Percentiles rank a stretch among this genome's conserved stretches.
phyloP scores from a whole-genome alignment of 805 yeast genomes.

The Barnettozyma siamensis region DNA sequence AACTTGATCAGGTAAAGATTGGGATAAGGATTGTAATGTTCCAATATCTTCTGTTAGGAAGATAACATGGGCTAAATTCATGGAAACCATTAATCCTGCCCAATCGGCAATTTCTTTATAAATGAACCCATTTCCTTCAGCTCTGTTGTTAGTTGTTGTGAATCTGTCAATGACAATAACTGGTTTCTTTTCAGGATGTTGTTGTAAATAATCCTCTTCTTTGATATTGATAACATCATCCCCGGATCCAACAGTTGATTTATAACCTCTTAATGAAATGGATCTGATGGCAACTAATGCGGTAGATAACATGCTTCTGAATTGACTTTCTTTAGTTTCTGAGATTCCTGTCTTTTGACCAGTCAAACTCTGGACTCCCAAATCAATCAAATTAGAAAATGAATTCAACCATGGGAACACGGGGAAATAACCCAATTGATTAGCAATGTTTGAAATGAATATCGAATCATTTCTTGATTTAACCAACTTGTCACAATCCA shows the following conservation, averaged over 20 bases:
- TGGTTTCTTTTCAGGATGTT: slow-evolving; percentile 81
- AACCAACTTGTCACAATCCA: slow-evolving; percentile 75
- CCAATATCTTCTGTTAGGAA: slow-evolving; percentile 84
- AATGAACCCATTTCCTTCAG: slow-evolving; percentile 51
- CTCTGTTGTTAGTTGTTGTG: slow-evolving; percentile 45
- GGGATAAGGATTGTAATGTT: slow-evolving; percentile 57
- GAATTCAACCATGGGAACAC: slow-evolving; percentile 89
- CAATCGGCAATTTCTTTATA: slow-evolving; percentile 79
- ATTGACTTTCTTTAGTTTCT: slow-evolving; percentile 75
- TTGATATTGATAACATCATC: slow-evolving; percentile 36
- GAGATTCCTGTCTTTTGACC: slow-evolving; percentile 92
- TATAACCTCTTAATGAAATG: slow-evolving; percentile 46
- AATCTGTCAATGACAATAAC: slow-evolving; percentile 79
- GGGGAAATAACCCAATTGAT: slow-evolving; percentile 85
- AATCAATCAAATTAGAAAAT: slow-evolving; percentile 70
- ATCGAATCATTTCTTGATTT: slow-evolving; percentile 71
- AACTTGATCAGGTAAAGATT: slow-evolving; percentile 80
- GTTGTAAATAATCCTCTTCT: slow-evolving; percentile 79
- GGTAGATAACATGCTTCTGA: slow-evolving; percentile 71
- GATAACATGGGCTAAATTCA: slow-evolving; percentile 85
- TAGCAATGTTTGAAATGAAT: slow-evolving; percentile 62
- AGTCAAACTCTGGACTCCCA: slow-evolving; percentile 82
- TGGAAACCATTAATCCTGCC: slow-evolving; percentile 72
- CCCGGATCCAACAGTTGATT: slow-evolving; percentile 27
- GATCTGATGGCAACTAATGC: slow-evolving; percentile 69